Percentiles rank a stretch among this genome's conserved stretches.
These are phyloP conservation scores for Ustilago trichophora DNA, from an alignment of 1,284 basidiomycete genomes.

Conservation along the genomic window DNA sequence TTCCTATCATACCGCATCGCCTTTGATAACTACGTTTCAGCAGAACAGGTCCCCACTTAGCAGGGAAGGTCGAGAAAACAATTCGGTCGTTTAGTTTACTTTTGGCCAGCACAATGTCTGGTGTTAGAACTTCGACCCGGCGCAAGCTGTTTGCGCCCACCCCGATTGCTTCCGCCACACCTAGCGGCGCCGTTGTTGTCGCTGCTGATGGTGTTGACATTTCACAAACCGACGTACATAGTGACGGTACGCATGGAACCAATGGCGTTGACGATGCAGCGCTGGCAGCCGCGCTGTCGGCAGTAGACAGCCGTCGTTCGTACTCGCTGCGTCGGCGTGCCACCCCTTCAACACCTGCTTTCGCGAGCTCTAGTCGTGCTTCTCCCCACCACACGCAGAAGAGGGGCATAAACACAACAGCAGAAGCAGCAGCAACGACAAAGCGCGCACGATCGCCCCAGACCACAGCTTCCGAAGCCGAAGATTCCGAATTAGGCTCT, in stretches of 20 bases:
- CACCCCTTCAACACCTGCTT: background rate
- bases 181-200: too few relatives aligned
- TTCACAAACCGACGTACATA: too few relatives aligned
- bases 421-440: too few relatives aligned
- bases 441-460: constrained; percentile 7
- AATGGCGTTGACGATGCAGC: constrained; percentile 17
- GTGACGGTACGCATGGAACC: background rate
- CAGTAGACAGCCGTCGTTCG: constrained; percentile 12
- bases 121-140: constrained; percentile 11
- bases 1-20: too few relatives aligned
- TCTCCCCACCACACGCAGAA: too few relatives aligned
- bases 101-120: constrained; percentile 12
- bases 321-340: constrained; percentile 27
- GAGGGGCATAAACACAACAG: constrained; percentile 1
- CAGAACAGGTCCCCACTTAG: too few relatives aligned
- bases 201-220: too few relatives aligned
- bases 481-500: constrained; percentile 12
- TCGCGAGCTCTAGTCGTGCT: too few relatives aligned
- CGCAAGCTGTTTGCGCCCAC: constrained; percentile 43
- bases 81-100: too few relatives aligned
- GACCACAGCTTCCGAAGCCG: constrained; percentile 3
- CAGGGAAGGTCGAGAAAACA: too few relatives aligned
- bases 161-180: constrained; percentile 1
- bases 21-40: too few relatives aligned
- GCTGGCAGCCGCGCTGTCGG: constrained; percentile 18